These are phyloP conservation scores for Colletotrichum sp. DNA, from an alignment of 2,329 filamentous ascomycete genomes.

Conservation along the genomic window DNA sequence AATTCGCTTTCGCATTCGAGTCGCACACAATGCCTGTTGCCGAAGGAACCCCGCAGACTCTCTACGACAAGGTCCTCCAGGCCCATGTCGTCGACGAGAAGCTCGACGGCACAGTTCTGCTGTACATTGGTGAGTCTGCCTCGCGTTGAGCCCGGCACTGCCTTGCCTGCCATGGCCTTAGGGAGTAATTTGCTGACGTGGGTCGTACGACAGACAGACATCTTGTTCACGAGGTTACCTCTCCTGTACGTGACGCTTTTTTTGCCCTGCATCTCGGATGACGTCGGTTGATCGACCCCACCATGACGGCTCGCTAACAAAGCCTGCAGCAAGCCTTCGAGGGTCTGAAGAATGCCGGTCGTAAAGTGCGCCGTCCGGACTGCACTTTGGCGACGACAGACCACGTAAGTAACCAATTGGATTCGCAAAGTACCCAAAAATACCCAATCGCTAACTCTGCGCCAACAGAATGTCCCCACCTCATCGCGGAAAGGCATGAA, in stretches of 20 bases:
- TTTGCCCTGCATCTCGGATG: neutral
- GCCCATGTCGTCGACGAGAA: conserved; percentile 96
- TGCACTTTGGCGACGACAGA: conserved; percentile 97
- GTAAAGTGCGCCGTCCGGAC: conserved; percentile 90
- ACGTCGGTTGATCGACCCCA: conserved; percentile 15
- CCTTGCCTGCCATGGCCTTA: neutral
- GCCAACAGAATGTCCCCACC: conserved; percentile 85
- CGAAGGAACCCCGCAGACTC: conserved; percentile 76
- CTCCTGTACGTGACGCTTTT: conserved; percentile 65
- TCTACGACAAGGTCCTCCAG: conserved; percentile 98
- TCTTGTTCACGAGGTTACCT: conserved; percentile 97
- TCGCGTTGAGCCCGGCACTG: neutral
- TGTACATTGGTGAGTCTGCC: conserved; percentile 81
- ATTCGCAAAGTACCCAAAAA: neutral
- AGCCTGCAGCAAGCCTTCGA: conserved; percentile 87
- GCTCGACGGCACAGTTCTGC: conserved; percentile 87
- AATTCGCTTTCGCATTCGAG: neutral
- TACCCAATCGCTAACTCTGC: neutral
- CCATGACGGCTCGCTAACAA: conserved; percentile 21
- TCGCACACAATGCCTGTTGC: conserved; percentile 73
- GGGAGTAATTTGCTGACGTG: neutral
- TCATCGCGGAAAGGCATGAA: conserved; percentile 90
- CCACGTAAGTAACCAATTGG: conserved; percentile 69
- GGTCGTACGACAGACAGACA: conserved; percentile 72
- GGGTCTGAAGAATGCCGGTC: conserved; percentile 86